phyloP scores from a whole-genome alignment of 352 stramenopile genomes.

The Globisporangium okanoganense region DNA sequence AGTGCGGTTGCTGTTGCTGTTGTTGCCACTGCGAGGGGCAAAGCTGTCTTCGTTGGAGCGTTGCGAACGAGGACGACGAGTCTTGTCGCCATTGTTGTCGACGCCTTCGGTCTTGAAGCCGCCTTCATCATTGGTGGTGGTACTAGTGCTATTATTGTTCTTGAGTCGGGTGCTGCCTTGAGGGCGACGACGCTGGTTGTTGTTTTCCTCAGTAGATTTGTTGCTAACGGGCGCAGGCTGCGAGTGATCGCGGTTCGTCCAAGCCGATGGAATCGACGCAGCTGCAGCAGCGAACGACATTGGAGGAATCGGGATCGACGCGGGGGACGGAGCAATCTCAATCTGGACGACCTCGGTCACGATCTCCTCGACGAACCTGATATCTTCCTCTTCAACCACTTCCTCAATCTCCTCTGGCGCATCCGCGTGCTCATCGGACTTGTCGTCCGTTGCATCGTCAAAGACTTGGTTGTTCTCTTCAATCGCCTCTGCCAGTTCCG shows the following conservation, averaged over 20 bases:
- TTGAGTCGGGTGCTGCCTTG: conserved; percentile 28
- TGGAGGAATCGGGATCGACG: conserved; percentile 29
- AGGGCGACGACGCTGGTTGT: conserved; percentile 31
- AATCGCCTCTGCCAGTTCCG: conserved; percentile 6
- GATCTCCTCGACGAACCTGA: neutral
- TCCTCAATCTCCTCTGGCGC: conserved; percentile 15
- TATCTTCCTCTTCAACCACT: conserved; percentile 13
- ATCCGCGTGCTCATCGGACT: conserved; percentile 16
- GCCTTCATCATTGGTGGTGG: conserved; percentile 9
- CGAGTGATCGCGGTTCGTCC: conserved; percentile 22
- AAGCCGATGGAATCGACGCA: conserved; percentile 18
- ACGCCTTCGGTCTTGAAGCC: neutral
- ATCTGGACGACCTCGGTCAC: conserved; percentile 10
- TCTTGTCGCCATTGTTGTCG: conserved; percentile 20
- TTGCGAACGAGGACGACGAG: conserved; percentile 28
- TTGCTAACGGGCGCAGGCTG: conserved; percentile 14
- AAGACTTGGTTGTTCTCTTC: conserved; percentile 13
- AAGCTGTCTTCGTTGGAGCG: conserved; percentile 27
- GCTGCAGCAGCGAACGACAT: conserved; percentile 51
- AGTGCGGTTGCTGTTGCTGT: conserved; percentile 14
- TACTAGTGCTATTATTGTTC: conserved; percentile 28
- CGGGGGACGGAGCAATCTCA: conserved; percentile 12
- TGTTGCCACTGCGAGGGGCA: conserved; percentile 17
- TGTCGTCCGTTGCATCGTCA: conserved; percentile 16
- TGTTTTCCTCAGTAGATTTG: conserved; percentile 20